Conservation (phyloP, 2,329 filamentous ascomycete species). For the Acrodontium crateriforme region DNA sequence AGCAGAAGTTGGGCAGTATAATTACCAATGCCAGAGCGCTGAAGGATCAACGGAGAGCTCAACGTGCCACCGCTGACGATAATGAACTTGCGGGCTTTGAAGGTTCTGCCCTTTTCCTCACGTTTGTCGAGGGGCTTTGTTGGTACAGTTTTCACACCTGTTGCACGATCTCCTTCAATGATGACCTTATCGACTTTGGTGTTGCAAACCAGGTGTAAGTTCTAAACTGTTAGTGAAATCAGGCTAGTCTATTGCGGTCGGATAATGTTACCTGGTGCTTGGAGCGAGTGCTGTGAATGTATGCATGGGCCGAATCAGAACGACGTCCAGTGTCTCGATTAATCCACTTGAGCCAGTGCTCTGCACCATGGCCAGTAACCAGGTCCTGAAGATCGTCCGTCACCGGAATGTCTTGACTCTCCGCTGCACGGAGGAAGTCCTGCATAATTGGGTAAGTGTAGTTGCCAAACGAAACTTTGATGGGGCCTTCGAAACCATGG, state of each 20-base stretch:
- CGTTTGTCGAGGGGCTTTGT: constrained; percentile 53
- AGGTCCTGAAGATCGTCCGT: constrained; percentile 66
- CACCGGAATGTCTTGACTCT: constrained; percentile 51
- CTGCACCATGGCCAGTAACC: constrained; percentile 51
- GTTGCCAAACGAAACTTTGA: constrained; percentile 71
- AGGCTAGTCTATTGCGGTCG: too few relatives aligned
- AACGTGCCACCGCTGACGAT: constrained; percentile 60
- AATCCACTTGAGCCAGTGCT: constrained; percentile 81
- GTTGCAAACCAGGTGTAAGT: constrained; percentile 59
- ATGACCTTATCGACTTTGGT: constrained; percentile 68
- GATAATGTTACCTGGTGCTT: too few relatives aligned
- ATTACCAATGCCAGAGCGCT: constrained; percentile 53
- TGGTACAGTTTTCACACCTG: constrained; percentile 55
- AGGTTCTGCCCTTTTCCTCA: constrained; percentile 41
- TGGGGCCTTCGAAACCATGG: constrained; percentile 66
- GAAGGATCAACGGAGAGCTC: constrained; percentile 60
- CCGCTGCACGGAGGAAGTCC: constrained; percentile 50
- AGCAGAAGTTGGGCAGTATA: too few relatives aligned
- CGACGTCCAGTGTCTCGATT: constrained; percentile 57
- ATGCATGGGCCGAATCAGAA: constrained; percentile 63
- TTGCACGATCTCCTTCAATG: constrained; percentile 56
- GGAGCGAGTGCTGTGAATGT: constrained; percentile 61
- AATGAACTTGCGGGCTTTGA: constrained; percentile 58
- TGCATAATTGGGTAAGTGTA: constrained; percentile 65
- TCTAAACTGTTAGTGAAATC: too few relatives aligned